Conservation (phyloP, 805 yeast species). For the Yarrowia alimentaria region DNA sequence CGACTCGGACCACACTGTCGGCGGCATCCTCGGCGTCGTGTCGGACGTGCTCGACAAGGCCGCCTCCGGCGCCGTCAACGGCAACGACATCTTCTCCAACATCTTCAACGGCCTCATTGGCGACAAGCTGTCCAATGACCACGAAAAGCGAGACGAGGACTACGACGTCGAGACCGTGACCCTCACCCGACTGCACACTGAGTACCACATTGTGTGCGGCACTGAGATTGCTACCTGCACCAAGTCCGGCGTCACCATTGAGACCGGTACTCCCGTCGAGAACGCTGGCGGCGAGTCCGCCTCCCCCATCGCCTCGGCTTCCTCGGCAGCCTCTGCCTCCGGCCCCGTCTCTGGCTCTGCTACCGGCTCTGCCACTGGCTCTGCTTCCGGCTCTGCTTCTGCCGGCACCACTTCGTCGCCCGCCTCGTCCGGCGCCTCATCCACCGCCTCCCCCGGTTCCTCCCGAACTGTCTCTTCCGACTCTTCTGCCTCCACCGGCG, state of each 20-base stretch:
- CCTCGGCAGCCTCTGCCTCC: background rate
- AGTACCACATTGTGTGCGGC: conserved; percentile 3
- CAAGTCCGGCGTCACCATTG: no score
- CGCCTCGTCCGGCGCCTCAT: background rate
- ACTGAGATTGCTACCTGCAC: conserved; percentile 8
- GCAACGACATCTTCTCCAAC: conserved; percentile 17
- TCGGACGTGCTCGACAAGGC: conserved; percentile 21
- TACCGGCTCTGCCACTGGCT: background rate
- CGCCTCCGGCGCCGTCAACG: background rate
- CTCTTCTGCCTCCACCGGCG: conserved; percentile 2
- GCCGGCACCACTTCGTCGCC: background rate
- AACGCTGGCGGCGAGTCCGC: no score
- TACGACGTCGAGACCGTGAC: conserved; percentile 21
- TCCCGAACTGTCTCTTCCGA: conserved; percentile 15
- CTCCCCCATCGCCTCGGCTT: no score
- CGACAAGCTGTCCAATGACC: conserved; percentile 1
- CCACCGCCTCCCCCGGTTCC: conserved; percentile 13
- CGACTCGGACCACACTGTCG: conserved; percentile 23
- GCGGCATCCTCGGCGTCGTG: conserved; percentile 19
- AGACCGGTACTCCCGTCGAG: no score
- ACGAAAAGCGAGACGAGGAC: conserved; percentile 21
- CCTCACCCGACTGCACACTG: conserved; percentile 24
- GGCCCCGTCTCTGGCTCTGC: background rate
- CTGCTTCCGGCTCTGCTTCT: conserved; percentile 5
- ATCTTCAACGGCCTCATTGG: conserved; percentile 16